phyloP scores from a whole-genome alignment of 192 early-diverging fungal genomes.

The Coemansia sp. region DNA sequence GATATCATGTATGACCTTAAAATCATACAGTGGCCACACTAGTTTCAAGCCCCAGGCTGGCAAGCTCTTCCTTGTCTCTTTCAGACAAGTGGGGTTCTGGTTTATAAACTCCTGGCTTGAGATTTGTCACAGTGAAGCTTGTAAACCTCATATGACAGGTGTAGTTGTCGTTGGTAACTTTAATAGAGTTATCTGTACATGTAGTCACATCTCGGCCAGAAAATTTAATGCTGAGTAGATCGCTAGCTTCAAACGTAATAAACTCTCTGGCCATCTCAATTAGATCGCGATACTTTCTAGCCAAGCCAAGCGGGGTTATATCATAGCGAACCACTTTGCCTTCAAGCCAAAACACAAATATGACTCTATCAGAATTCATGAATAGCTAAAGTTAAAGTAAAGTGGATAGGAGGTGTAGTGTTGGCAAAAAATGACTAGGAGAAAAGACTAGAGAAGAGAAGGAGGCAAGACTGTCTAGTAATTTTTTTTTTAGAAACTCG shows the following conservation, averaged over 20 bases:
- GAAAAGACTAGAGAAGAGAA: background rate
- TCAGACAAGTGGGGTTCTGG: background rate
- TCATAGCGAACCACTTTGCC: background rate
- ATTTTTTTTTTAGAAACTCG: too few species aligned
- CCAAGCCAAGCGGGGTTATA: background rate
- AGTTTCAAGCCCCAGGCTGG: background rate
- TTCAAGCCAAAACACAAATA: background rate
- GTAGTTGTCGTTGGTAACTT: background rate
- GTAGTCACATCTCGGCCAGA: background rate
- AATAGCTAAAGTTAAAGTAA: background rate
- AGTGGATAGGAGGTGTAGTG: background rate
- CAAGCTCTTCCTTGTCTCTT: background rate
- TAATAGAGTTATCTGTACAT: background rate
- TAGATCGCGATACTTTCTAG: background rate
- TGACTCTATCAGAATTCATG: background rate
- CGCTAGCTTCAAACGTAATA: background rate
- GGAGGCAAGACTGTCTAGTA: too few species aligned
- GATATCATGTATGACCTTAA: too few species aligned
- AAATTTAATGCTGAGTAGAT: background rate
- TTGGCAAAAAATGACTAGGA: background rate
- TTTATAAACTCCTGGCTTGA: background rate
- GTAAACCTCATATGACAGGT: background rate
- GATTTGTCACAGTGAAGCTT: background rate
- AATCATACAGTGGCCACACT: too few species aligned
- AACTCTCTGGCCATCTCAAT: background rate